Evolutionary conservation across 768 basidiomycete species (phyloP).

Genomic region (Phylloporus sp.): DNA sequence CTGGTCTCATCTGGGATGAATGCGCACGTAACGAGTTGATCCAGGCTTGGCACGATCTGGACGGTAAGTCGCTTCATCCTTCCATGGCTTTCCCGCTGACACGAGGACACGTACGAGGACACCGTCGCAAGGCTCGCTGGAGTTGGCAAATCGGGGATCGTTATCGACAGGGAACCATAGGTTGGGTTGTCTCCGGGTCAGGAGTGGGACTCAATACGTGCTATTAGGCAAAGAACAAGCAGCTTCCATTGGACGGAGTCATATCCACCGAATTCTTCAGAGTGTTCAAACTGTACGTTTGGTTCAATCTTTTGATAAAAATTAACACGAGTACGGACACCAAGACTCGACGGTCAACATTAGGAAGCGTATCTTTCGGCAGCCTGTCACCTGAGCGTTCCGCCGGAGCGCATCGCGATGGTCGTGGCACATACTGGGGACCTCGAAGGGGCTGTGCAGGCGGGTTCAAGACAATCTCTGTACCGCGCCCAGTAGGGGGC

Average conservation of each 20-base stretch:
- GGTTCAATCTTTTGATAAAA: background rate
- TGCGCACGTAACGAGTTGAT: constrained; percentile 42
- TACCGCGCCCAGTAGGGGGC: constrained; percentile 50
- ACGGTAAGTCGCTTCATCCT: constrained; percentile 34
- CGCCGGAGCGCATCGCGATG: constrained; percentile 53
- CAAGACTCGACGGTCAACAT: constrained; percentile 31
- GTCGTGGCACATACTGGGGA: constrained; percentile 64
- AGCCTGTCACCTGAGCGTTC: constrained; percentile 41
- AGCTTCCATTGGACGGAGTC: constrained; percentile 61
- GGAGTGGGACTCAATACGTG: background rate
- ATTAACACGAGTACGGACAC: background rate
- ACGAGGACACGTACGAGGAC: constrained; percentile 47
- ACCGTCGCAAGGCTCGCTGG: constrained; percentile 43
- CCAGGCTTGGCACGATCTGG: constrained; percentile 56
- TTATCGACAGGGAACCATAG: constrained; percentile 68
- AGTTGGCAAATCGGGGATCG: constrained; percentile 48
- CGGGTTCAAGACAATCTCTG: constrained; percentile 57
- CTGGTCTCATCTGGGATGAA: constrained; percentile 51
- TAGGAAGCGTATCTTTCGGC: constrained; percentile 47
- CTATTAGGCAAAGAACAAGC: constrained; percentile 53
- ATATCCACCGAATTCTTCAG: constrained; percentile 59
- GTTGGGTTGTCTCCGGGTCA: background rate
- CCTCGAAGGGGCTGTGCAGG: constrained; percentile 46
- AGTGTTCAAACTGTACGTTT: constrained; percentile 61
- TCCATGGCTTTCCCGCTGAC: constrained; percentile 31